Percentiles rank a stretch among this genome's conserved stretches.
phyloP scores from a whole-genome alignment of 306 rosid genomes.

The Begonia loranthoides region DNA sequence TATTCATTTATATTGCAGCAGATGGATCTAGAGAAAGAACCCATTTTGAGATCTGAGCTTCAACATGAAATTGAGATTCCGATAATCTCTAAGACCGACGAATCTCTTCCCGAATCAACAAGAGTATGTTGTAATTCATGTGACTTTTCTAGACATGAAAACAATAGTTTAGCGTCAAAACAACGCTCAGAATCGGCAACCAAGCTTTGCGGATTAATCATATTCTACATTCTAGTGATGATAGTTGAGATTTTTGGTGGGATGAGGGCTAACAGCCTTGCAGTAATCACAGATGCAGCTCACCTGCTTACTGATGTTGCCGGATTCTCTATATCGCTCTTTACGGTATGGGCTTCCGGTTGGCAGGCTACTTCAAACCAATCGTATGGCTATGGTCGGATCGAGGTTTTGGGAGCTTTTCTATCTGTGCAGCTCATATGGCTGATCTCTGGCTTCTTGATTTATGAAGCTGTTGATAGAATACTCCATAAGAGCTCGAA shows the following conservation, averaged over 20 bases:
- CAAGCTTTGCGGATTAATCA: conserved; percentile 52
- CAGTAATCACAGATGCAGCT: conserved; percentile 78
- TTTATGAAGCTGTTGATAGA: conserved; percentile 62
- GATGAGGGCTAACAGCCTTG: conserved; percentile 68
- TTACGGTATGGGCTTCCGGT: conserved; percentile 73
- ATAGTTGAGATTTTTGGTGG: conserved; percentile 73
- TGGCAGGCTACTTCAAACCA: conserved; percentile 71
- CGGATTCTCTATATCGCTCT: conserved; percentile 70
- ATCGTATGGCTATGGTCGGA: conserved; percentile 73
- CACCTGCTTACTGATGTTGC: conserved; percentile 79
- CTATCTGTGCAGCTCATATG: conserved; percentile 78
- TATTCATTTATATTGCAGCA: neutral
- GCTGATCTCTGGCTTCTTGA: conserved; percentile 63
- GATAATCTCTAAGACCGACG: conserved; percentile 15
- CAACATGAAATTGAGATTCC: conserved; percentile 34
- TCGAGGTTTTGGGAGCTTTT: conserved; percentile 88
- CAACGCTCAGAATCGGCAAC: conserved; percentile 42
- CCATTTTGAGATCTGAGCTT: conserved; percentile 21
- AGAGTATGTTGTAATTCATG: conserved; percentile 31
- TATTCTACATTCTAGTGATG: conserved; percentile 50
- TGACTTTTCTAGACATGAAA: conserved; percentile 38
- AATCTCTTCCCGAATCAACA: conserved; percentile 15
- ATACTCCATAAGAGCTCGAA: conserved; percentile 20
- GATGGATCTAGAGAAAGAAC: conserved; percentile 38
- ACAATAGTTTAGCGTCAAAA: conserved; percentile 27